These are phyloP conservation scores for Scenedesmus sp. DNA, from an alignment of 163 green algal genomes.

Conservation along the genomic window DNA sequence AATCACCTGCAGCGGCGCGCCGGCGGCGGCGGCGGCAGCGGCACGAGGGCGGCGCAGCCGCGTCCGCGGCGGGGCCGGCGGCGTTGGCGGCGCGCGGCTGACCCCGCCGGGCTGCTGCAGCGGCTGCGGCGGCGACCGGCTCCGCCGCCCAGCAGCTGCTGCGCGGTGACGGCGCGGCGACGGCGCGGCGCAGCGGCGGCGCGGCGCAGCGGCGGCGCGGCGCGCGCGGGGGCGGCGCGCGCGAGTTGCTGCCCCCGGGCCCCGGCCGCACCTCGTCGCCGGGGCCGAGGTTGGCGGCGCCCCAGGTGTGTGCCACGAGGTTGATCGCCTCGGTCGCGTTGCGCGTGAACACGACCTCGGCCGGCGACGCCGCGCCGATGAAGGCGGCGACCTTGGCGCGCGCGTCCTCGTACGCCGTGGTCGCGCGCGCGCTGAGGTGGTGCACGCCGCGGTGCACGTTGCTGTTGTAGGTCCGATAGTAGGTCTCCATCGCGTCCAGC, in stretches of 20 bases:
- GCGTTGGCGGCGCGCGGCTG: too few relatives aligned
- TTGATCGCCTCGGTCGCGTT: constrained; percentile 94
- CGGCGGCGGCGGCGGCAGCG: not conserved
- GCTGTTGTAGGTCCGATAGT: constrained; percentile 91
- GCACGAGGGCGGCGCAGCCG: too few relatives aligned
- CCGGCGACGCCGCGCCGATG: constrained; percentile 75
- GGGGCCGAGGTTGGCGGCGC: constrained; percentile 70
- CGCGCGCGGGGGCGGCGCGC: too few relatives aligned
- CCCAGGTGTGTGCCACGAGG: constrained; percentile 89
- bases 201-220: too few relatives aligned
- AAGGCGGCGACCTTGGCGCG: constrained; percentile 90
- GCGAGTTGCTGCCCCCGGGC: too few relatives aligned
- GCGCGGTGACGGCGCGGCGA: too few relatives aligned
- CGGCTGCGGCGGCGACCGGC: too few relatives aligned
- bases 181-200: too few relatives aligned
- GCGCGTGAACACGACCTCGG: constrained; percentile 88
- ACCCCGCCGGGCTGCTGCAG: too few relatives aligned
- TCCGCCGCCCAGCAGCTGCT: too few relatives aligned
- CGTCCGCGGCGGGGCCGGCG: too few relatives aligned
- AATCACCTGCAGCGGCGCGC: constrained; percentile 89
- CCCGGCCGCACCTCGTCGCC: constrained; percentile 93
- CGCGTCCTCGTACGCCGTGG: constrained; percentile 89
- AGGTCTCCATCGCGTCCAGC: constrained; percentile 77
- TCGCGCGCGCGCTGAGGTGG: constrained; percentile 81
- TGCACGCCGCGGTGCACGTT: constrained; percentile 99